Base-by-base conservation (phyloP, 768 basidiomycete genomes). In the Pisolithus tinctorius region DNA sequence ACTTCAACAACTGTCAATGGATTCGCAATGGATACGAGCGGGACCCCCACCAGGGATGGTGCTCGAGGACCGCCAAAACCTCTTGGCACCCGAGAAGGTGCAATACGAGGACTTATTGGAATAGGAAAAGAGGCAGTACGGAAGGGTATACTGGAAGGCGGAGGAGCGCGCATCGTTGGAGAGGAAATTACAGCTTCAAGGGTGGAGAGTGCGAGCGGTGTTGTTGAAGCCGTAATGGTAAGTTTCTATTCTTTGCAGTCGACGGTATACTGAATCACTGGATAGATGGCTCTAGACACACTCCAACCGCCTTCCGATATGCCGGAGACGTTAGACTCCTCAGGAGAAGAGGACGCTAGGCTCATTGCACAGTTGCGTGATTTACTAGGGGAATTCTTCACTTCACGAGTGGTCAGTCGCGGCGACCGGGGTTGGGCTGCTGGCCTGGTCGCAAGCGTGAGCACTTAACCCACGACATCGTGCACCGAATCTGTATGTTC, bases 121-220 rank as follows among this genome's bases (percentile, higher is more conserved):
- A 83, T 94, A 3, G 91, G 91, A 0, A 84, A 88, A 59, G 88
- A 91, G 55, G 90, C 90, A 9, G 81, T 92, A 7, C 71, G 86
- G 37, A 88, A 91, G 64, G 90, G 90, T 0, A 70, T 93, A 10
- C 76, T 93, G 2, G 87, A 88, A 55, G 84, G 87, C 17, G 85
- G 87, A 3, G 90, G 89, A 14, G 86, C 86, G 6, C 81, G 79
- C 48, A 78, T 86, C 4, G 78, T 92, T 4, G 87, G 84, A 3
- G 80, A 75, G 38, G 88, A 89, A 62, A 83, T 78, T 55, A 66
- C 71, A 30, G 64, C 61, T 1, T 57, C 55, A 10, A 17, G 49
- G 4, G 55, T 57, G 2, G 52, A 57, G 1, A 68, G 68, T 6
- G 78, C 78, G 45, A 67, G 72, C 13, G 70, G 69, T 17, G 70